phyloP scores from a whole-genome alignment of 192 early-diverging fungal genomes.

The Coemansia pectinata region DNA sequence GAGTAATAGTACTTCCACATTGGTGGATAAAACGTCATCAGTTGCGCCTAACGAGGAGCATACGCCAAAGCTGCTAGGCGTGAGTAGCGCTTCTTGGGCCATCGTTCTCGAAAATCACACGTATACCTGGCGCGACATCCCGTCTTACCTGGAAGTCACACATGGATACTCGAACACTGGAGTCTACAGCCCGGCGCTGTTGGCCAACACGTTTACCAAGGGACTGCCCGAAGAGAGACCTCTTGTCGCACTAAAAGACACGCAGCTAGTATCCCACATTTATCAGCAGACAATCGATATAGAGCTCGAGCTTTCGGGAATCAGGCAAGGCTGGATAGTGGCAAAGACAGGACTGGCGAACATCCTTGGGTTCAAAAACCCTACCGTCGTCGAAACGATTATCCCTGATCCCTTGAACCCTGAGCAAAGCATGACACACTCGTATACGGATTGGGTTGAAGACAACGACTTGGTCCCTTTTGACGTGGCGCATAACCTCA shows the following conservation, averaged over 20 bases:
- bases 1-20: not conserved
- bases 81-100: too few species aligned
- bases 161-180: not conserved
- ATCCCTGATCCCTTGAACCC: too few species aligned
- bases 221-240: not conserved
- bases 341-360: not conserved
- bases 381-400: too few species aligned
- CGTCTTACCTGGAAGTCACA: not conserved
- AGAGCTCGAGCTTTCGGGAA: not conserved
- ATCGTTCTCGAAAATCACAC: not conserved
- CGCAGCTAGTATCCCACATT: not conserved
- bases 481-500: not conserved
- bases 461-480: too few species aligned
- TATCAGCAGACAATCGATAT: conserved; percentile 10
- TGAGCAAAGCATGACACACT: too few species aligned
- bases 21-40: not conserved
- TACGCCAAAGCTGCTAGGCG: not conserved
- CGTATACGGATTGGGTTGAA: too few species aligned
- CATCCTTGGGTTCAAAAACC: too few species aligned
- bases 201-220: conserved; percentile 10
- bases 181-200: not conserved
- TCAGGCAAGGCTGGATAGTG: not conserved
- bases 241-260: not conserved
- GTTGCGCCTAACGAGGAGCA: not conserved
- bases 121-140: not conserved